Evolutionary conservation across 2,329 filamentous ascomycete genomes (phyloP).

Genomic region (Endocalyx cinctus): DNA sequence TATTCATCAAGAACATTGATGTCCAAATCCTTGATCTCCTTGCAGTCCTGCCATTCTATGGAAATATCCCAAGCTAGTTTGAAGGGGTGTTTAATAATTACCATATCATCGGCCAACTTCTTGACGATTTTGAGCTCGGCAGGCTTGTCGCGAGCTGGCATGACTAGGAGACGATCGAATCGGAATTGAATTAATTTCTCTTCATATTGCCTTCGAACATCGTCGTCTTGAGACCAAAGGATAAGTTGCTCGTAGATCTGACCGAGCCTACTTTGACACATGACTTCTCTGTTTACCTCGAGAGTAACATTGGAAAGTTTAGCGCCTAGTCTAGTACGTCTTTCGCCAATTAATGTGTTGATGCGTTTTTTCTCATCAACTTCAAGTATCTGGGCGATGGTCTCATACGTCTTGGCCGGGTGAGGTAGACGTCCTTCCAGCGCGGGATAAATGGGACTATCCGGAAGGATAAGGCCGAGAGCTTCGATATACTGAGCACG

Average conservation of each 20-base stretch:
- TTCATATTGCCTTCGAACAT: slow-evolving; percentile 76
- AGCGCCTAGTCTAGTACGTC: slow-evolving; percentile 81
- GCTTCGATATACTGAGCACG: slow-evolving; percentile 71
- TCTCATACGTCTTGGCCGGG: slow-evolving; percentile 75
- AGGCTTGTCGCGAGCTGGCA: slow-evolving; percentile 61
- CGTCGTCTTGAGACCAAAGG: slow-evolving; percentile 86
- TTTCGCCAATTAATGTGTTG: slow-evolving; percentile 83
- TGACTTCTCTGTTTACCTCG: slow-evolving; percentile 84
- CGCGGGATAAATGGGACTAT: slow-evolving; percentile 72
- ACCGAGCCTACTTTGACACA: slow-evolving; percentile 71
- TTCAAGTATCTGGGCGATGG: slow-evolving; percentile 78
- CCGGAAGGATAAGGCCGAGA: slow-evolving; percentile 71
- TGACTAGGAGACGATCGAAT: slow-evolving; percentile 69
- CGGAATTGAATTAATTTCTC: slow-evolving; percentile 82
- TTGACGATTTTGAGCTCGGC: slow-evolving; percentile 68
- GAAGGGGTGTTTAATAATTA: slow-evolving; percentile 90
- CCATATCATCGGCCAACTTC: slow-evolving; percentile 83
- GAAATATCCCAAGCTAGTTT: slow-evolving; percentile 86
- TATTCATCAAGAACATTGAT: slow-evolving; percentile 74
- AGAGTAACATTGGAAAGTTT: slow-evolving; percentile 76
- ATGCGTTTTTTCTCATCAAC: slow-evolving; percentile 83
- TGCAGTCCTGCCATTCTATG: slow-evolving; percentile 81
- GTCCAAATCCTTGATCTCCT: slow-evolving; percentile 73
- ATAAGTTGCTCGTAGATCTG: slow-evolving; percentile 77
- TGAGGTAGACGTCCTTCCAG: slow-evolving; percentile 80